Conservation (phyloP, 2,329 filamentous ascomycete genomes). For the Fusarium fracticaudum region DNA sequence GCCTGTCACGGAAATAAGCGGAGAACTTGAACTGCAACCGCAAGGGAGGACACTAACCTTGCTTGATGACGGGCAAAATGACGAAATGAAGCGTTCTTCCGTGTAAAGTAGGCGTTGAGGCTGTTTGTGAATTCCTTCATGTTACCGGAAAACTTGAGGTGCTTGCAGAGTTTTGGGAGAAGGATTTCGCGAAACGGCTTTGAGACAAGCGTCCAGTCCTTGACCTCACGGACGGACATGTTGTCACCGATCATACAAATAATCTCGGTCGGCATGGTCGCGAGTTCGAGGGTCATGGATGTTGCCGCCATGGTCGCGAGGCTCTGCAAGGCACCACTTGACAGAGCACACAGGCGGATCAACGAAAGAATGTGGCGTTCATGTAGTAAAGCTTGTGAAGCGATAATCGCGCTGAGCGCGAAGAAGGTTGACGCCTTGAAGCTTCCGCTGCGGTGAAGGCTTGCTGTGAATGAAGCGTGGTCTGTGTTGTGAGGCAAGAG, state of each 20-base stretch:
- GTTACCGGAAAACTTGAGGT: not conserved
- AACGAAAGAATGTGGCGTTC: too few species aligned
- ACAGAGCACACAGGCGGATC: not conserved
- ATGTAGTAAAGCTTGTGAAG: too few species aligned
- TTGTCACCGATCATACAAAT: not conserved
- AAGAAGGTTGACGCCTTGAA: not conserved
- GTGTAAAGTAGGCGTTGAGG: not conserved
- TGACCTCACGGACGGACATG: not conserved
- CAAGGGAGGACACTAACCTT: not conserved
- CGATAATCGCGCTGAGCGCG: rapidly evolving
- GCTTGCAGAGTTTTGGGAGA: not conserved
- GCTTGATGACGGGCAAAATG: rapidly evolving
- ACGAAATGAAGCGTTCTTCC: not conserved
- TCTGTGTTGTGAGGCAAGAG: not conserved
- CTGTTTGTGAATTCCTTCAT: not conserved
- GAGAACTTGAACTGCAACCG: not conserved
- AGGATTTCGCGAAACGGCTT: not conserved
- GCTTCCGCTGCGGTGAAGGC: rapidly evolving
- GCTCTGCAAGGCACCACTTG: not conserved
- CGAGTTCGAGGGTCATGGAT: not conserved
- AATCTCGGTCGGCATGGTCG: not conserved
- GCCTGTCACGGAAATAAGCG: not conserved
- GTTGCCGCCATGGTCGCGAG: not conserved
- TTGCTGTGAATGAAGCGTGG: not conserved
- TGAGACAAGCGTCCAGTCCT: not conserved